phyloP scores from a whole-genome alignment of 2,329 filamentous ascomycete genomes.

The Leptographium radiaticola region DNA sequence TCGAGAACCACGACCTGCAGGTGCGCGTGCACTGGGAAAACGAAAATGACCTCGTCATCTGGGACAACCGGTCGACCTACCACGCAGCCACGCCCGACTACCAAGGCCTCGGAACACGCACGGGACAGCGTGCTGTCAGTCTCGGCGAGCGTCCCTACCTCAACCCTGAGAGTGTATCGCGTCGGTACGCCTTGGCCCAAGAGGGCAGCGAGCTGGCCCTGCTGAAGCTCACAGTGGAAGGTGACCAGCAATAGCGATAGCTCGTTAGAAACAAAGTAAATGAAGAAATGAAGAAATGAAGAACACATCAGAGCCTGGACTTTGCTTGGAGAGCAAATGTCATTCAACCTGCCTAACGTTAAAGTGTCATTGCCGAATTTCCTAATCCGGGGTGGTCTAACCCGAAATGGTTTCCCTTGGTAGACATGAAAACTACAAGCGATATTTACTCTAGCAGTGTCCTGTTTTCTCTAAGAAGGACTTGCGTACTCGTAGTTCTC shows the following conservation, averaged over 20 bases:
- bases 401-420: too few species aligned
- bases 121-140: conserved; percentile 37
- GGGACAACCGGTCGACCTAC: conserved; percentile 47
- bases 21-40: conserved; percentile 31
- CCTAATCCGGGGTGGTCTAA: too few species aligned
- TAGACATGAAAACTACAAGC: too few species aligned
- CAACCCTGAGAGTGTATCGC: conserved; percentile 33
- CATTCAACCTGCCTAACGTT: too few species aligned
- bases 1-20: conserved; percentile 44
- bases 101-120: conserved; percentile 33
- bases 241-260: background rate
- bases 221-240: background rate
- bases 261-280: too few species aligned
- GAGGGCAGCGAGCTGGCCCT: background rate
- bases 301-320: too few species aligned
- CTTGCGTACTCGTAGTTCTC: too few species aligned
- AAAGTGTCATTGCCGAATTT: too few species aligned
- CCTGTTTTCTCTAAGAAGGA: too few species aligned
- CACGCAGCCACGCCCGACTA: conserved; percentile 48
- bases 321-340: too few species aligned
- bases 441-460: too few species aligned
- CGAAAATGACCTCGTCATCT: conserved; percentile 37
- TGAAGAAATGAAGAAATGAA: too few species aligned
- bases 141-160: conserved; percentile 42
- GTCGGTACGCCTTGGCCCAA: conserved; percentile 22